Evolutionary conservation across 176 grass and related monocot genomes (phyloP).

Genomic region (Carex littledalei): DNA sequence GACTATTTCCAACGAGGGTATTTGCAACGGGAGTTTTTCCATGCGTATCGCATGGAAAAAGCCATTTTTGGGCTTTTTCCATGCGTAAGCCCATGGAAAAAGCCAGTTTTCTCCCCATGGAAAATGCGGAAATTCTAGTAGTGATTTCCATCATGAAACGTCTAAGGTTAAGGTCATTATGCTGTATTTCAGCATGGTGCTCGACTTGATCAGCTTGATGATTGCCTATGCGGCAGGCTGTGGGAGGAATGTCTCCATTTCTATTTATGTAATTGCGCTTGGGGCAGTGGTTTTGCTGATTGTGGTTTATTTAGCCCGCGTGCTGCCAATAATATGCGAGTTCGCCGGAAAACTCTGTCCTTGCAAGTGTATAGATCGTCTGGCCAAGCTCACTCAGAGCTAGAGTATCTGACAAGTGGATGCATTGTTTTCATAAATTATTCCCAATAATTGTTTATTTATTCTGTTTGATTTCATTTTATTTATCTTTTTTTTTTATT

Average conservation of each 20-base stretch:
- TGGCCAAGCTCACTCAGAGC: background rate
- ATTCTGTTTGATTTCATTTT: background rate
- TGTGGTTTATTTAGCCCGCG: background rate
- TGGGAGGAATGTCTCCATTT: constrained; percentile 27
- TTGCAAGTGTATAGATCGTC: background rate
- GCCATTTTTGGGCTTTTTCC: too few species aligned
- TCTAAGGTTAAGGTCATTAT: constrained; percentile 27
- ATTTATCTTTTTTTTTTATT: background rate
- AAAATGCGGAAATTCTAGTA: too few species aligned
- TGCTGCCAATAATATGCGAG: background rate
- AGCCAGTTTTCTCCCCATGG: too few species aligned
- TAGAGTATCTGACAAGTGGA: background rate
- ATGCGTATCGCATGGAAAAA: too few species aligned
- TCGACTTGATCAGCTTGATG: constrained; percentile 48
- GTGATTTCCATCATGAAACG: background rate
- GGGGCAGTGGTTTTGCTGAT: constrained; percentile 25
- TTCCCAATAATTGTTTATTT: background rate
- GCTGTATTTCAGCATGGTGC: constrained; percentile 37
- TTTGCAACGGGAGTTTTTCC: too few species aligned
- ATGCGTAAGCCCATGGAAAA: too few species aligned
- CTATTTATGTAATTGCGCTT: constrained; percentile 33
- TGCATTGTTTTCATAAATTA: background rate
- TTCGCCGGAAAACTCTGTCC: background rate
- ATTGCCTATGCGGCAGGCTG: constrained; percentile 42
- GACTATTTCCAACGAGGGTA: too few species aligned